phyloP scores from a whole-genome alignment of 345 rosid species.

The Boechera stricta region DNA sequence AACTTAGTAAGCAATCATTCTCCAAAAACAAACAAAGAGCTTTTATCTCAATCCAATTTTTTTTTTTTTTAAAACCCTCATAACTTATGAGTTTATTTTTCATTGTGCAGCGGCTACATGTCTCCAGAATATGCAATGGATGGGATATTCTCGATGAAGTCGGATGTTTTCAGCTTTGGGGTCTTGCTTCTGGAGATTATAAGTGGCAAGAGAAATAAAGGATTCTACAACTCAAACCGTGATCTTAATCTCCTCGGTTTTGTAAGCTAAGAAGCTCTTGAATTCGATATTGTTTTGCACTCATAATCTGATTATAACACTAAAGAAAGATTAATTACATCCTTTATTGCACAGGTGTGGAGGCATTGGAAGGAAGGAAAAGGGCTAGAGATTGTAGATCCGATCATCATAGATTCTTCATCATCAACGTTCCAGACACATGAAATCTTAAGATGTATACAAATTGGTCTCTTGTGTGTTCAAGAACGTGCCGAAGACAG shows the following conservation, averaged over 20 bases:
- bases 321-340: background rate
- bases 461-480: constrained; percentile 79
- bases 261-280: constrained; percentile 51
- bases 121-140: constrained; percentile 87
- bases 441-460: constrained; percentile 70
- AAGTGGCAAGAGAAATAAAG: constrained; percentile 64
- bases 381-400: constrained; percentile 66
- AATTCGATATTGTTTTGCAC: background rate
- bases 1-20: constrained; percentile 60
- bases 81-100: background rate
- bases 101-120: constrained; percentile 65
- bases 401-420: constrained; percentile 43
- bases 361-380: constrained; percentile 59
- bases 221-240: constrained; percentile 45
- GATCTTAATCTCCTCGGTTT: constrained; percentile 67
- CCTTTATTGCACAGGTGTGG: constrained; percentile 56
- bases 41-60: background rate
- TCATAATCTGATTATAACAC: background rate
- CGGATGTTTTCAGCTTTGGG: constrained; percentile 88
- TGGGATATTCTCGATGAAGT: constrained; percentile 68
- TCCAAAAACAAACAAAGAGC: background rate
- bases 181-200: constrained; percentile 79
- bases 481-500: constrained; percentile 76
- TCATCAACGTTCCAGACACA: constrained; percentile 16
- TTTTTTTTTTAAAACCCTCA: background rate